Conservation (phyloP, 2,329 filamentous ascomycete genomes). For the Fusarium hostae region DNA sequence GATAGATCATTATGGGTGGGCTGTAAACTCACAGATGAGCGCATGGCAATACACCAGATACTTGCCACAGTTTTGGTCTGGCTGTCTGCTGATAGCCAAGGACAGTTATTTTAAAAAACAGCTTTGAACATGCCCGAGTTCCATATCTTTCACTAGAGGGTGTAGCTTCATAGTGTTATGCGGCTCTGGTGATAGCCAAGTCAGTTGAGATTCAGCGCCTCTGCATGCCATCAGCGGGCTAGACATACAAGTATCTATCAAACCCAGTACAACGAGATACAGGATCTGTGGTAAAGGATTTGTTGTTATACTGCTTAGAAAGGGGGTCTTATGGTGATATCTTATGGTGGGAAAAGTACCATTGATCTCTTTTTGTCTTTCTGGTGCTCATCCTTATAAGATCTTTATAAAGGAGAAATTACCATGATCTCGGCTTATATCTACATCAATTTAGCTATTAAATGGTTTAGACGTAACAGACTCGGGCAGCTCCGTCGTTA, state of each 20-base stretch:
- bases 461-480: background rate
- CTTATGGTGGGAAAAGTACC: background rate
- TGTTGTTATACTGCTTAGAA: too few relatives aligned
- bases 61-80: accelerated
- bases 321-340: too few relatives aligned
- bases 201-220: background rate
- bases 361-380: background rate
- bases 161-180: background rate
- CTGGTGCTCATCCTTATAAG: background rate
- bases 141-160: too few relatives aligned
- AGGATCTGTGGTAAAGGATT: background rate
- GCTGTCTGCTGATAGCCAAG: background rate
- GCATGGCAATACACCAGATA: background rate
- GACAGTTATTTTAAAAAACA: too few relatives aligned
- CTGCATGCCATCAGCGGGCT: background rate
- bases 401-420: accelerated
- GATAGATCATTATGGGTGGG: accelerated
- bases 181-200: background rate
- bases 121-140: too few relatives aligned
- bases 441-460: background rate
- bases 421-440: accelerated
- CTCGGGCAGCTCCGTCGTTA: background rate
- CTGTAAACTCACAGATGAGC: background rate
- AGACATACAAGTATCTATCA: accelerated
- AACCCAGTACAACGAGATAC: accelerated